These are phyloP conservation scores for Diaporthe capsici DNA, from an alignment of 2,329 filamentous ascomycete genomes.

Conservation along the genomic window DNA sequence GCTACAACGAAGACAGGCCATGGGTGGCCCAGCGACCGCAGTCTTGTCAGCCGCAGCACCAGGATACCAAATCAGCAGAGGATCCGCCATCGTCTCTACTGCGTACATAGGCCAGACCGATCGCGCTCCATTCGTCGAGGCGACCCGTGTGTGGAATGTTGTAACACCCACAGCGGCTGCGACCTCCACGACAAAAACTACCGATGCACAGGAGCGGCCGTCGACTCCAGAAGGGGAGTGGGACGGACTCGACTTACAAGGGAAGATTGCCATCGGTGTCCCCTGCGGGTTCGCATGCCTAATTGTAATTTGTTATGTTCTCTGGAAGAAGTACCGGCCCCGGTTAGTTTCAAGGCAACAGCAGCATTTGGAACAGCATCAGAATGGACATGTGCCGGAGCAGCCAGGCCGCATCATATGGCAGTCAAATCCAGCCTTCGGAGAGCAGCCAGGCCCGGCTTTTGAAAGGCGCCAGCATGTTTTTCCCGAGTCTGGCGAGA, in stretches of 20 bases:
- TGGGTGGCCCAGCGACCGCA: neutral
- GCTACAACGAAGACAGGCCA: neutral
- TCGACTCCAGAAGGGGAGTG: neutral
- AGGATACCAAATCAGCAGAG: neutral
- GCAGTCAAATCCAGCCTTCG: neutral
- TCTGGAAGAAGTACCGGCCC: neutral
- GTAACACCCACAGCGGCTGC: neutral
- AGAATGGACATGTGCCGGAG: neutral
- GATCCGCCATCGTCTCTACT: slow-evolving; percentile 20
- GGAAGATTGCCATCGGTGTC: neutral
- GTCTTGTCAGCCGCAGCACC: neutral
- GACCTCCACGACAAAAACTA: neutral
- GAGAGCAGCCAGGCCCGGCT: neutral
- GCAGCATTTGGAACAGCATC: neutral
- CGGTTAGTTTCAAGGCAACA: neutral
- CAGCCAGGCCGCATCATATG: neutral
- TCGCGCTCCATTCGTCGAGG: slow-evolving; percentile 18
- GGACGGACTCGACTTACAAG: neutral
- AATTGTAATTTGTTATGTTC: neutral
- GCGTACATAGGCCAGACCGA: slow-evolving; percentile 9
- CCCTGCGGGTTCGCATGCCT: neutral
- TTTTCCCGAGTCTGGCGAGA: neutral
- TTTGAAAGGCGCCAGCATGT: neutral
- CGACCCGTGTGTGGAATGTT: slow-evolving; percentile 12
- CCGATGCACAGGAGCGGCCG: neutral